Conservation (phyloP, 345 rosid genomes). For the Luvunga scandens region DNA sequence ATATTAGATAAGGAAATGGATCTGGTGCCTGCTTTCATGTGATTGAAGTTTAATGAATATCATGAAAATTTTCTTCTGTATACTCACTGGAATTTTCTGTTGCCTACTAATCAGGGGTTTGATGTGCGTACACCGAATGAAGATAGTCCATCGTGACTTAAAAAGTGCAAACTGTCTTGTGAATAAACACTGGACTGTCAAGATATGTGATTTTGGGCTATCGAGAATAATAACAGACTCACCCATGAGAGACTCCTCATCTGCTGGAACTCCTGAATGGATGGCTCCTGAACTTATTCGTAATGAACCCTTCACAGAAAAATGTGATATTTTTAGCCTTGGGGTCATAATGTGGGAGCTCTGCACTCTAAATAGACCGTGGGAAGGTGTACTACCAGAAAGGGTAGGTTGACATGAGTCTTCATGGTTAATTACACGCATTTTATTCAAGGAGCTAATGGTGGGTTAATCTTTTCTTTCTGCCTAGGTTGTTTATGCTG, state of each 20-base stretch:
- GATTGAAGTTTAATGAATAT: not conserved
- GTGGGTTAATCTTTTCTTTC: not conserved
- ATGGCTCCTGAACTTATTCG: conserved; percentile 99
- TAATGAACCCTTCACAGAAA: conserved; percentile 86
- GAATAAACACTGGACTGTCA: conserved; percentile 84
- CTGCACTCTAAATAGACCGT: conserved; percentile 82
- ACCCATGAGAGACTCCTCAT: conserved; percentile 73
- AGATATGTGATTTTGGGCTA: conserved; percentile 97
- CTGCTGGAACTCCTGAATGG: conserved; percentile 99
- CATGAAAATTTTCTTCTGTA: not conserved
- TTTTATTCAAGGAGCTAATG: not conserved
- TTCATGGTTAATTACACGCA: not conserved
- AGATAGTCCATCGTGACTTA: conserved; percentile 88
- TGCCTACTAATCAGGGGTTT: conserved; percentile 59
- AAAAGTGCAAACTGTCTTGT: conserved; percentile 89
- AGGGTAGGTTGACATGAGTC: conserved; percentile 43
- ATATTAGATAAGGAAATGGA: not conserved
- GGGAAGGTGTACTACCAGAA: conserved; percentile 96
- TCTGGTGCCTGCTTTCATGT: not conserved
- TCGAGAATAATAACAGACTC: conserved; percentile 75
- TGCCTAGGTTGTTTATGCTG: conserved; percentile 81
- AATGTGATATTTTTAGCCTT: conserved; percentile 96
- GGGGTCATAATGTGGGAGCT: conserved; percentile 99
- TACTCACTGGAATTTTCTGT: conserved; percentile 8
- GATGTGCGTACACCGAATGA: conserved; percentile 99